Evolutionary conservation across 1,284 basidiomycete species (phyloP).

Genomic region (Moesziomyces parantarcticus): DNA sequence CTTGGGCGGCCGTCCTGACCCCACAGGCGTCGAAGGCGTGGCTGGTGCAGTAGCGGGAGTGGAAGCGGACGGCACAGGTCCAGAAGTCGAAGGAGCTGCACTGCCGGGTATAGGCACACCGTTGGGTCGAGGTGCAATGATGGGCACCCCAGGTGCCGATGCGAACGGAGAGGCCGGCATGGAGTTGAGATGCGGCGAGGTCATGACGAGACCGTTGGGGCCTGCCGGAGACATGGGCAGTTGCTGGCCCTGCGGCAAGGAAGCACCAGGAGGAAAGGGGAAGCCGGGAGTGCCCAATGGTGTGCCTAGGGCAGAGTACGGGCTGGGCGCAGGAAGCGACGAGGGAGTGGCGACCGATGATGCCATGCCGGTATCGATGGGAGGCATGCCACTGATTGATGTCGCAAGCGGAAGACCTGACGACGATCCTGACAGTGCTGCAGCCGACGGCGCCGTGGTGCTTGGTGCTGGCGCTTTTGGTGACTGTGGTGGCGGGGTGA

Average conservation of each 20-base stretch:
- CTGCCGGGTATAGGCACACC: conserved; percentile 19
- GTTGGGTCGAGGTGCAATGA: conserved; percentile 3
- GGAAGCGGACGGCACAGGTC: conserved; percentile 10
- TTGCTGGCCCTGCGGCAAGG: conserved; percentile 6
- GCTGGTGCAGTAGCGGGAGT: conserved; percentile 8
- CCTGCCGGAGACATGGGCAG: conserved; percentile 9
- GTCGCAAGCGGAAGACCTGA: conserved; percentile 5
- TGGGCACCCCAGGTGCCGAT: conserved; percentile 10
- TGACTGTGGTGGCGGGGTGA: conserved; percentile 29
- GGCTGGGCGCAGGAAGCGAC: conserved; percentile 12
- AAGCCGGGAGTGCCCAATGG: conserved; percentile 25
- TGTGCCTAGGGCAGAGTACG: conserved; percentile 20
- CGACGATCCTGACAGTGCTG: conserved; percentile 8
- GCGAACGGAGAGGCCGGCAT: conserved; percentile 17
- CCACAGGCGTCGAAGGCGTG: conserved; percentile 26
- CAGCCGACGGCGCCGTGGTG: conserved; percentile 13
- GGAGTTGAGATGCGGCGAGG: conserved; percentile 15
- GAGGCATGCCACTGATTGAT: neutral
- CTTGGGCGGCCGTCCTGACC: conserved; percentile 25
- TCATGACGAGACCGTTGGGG: conserved; percentile 19
- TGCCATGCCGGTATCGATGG: neutral
- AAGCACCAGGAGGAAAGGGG: conserved; percentile 24
- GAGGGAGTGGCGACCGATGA: conserved; percentile 1
- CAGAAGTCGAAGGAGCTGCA: conserved; percentile 6
- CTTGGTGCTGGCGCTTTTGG: neutral